Evolutionary conservation across 78 protist species (phyloP).

Genomic region (Polysphondylium violaceum): DNA sequence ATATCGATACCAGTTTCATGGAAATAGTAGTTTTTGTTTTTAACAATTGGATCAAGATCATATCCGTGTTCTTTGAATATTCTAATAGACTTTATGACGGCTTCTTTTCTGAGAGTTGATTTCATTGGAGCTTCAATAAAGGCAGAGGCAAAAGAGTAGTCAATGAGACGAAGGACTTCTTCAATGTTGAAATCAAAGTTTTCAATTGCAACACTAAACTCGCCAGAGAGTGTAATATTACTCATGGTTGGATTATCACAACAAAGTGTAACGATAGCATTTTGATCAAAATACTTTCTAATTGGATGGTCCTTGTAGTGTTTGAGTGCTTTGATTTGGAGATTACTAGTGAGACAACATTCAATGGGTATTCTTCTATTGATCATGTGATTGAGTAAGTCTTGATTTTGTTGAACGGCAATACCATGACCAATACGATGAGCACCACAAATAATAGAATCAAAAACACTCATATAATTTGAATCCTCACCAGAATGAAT

Average conservation of each 20-base stretch:
- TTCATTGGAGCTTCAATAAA: slow-evolving; percentile 51
- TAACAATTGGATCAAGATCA: slow-evolving; percentile 29
- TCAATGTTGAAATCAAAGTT: slow-evolving; percentile 76
- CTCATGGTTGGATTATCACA: slow-evolving; percentile 86
- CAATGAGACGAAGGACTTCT: slow-evolving; percentile 84
- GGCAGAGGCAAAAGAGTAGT: slow-evolving; percentile 75
- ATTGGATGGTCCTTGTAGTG: slow-evolving; percentile 83
- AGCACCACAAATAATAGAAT: slow-evolving; percentile 90
- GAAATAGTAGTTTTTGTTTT: slow-evolving; percentile 28
- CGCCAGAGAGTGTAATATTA: slow-evolving; percentile 39
- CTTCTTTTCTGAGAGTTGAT: slow-evolving; percentile 51
- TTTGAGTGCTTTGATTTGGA: slow-evolving; percentile 87
- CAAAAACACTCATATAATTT: slow-evolving; percentile 76
- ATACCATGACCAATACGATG: slow-evolving; percentile 94
- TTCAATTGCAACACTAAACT: slow-evolving; percentile 58
- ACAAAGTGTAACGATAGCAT: slow-evolving; percentile 80
- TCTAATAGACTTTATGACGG: slow-evolving; percentile 26
- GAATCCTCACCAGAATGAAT: slow-evolving; percentile 90
- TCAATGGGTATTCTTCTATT: slow-evolving; percentile 79
- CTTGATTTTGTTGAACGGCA: slow-evolving; percentile 55
- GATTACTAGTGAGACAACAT: slow-evolving; percentile 88
- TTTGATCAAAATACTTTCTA: slow-evolving; percentile 75
- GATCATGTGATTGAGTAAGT: slow-evolving; percentile 44
- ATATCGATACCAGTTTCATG: slow-evolving; percentile 62
- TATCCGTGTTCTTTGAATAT: slow-evolving; percentile 58